Evolutionary conservation across 2,329 filamentous ascomycete species (phyloP), one percentile per base, ranked within the genome.

Genomic region (Cordyceps tenuipes): DNA sequence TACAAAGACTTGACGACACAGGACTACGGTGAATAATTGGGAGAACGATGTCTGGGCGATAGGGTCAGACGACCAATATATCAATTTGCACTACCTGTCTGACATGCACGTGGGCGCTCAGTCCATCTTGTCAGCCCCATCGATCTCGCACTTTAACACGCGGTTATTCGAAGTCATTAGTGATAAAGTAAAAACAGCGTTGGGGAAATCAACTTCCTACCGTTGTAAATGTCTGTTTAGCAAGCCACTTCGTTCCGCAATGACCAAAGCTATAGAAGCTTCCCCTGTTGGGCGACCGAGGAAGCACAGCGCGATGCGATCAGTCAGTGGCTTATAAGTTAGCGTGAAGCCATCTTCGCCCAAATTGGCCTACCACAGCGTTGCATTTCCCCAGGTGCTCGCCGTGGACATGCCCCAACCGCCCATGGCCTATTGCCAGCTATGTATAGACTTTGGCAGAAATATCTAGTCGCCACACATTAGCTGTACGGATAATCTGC

Each of bases 1-100:
- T 86, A 84, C 69, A 86, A 85, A 70, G 76, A 82, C 61, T 71
- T 86, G 21, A 54, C 57, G 31, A 23, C 17, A 15, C 57, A 54
- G 23, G 50, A 31, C n/a, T 54, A 49, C 23, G 48, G 15, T 17
- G 49, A 52, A 47, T 59, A 39, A 39, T 19, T n/a, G 23, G 21
- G 17, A 4, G 31, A 7, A n/a, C n/a, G 17, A 9, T 39, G 15
- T n/a, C 26, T 3, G 26, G 21, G 19, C 1, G 3, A 57, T 39
- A 36, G 34, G 9, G 15, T 31, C 8, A 29, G 21, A 39, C 19
- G 19, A n/a, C 19, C 31, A 57, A 43, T 31, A 41, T 49, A 41
- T 21, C 31, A 29, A 57, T 19, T 15, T 57, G 19, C 29, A 9
- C 46, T 26, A 7, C 29, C 29, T 29, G 29, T 7, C 29, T 29